These are phyloP conservation scores for Asterochloris erici DNA, from an alignment of 139 green algal species.

Conservation along the genomic window DNA sequence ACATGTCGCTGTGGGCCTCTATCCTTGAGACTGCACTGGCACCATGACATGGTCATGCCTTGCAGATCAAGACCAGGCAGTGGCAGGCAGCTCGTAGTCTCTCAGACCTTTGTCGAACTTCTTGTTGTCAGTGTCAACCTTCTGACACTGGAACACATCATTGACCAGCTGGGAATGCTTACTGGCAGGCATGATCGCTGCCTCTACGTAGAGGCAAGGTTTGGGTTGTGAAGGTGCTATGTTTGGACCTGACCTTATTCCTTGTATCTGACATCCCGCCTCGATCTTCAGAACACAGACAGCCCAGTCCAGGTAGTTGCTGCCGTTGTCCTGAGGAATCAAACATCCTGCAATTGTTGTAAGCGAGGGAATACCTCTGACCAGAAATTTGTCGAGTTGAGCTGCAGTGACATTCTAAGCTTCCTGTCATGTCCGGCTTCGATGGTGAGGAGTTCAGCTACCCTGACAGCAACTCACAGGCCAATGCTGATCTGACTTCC, in stretches of 20 bases:
- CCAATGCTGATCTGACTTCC: neutral
- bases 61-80: neutral
- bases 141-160: slow-evolving; percentile 90
- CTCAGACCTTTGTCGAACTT: slow-evolving; percentile 93
- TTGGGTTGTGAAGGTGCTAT: too few relatives aligned
- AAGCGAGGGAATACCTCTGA: too few relatives aligned
- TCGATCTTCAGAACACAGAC: too few relatives aligned
- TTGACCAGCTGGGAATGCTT: slow-evolving; percentile 63
- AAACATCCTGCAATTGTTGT: too few relatives aligned
- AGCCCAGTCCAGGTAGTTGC: too few relatives aligned
- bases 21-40: slow-evolving; percentile 78
- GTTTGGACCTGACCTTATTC: too few relatives aligned
- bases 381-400: neutral
- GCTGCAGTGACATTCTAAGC: neutral
- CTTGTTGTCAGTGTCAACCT: slow-evolving; percentile 90
- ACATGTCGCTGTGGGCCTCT: slow-evolving; percentile 75
- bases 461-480: too few relatives aligned
- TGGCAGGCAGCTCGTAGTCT: neutral
- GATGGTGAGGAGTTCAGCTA: slow-evolving; percentile 16
- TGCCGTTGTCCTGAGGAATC: too few relatives aligned
- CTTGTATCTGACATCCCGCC: too few relatives aligned
- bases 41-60: neutral
- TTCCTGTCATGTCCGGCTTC: slow-evolving; percentile 39
- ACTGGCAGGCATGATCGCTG: too few relatives aligned
- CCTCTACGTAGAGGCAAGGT: too few relatives aligned